Base-by-base conservation (phyloP, 1,139 yeast species). In the Arxiozyma bovina region DNA sequence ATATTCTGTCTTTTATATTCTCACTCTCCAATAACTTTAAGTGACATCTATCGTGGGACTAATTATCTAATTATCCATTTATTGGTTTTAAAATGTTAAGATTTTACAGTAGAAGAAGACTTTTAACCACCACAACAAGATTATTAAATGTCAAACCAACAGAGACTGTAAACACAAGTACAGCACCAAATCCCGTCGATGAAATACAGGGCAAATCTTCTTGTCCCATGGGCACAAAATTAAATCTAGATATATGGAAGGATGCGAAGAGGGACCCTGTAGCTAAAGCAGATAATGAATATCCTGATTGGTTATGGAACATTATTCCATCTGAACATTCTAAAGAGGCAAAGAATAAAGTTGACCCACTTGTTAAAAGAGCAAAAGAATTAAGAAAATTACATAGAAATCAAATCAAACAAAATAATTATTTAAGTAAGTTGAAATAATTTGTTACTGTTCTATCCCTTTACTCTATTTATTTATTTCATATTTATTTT, bases 261-360 rank as follows among this genome's bases (percentile, higher is more conserved):
- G 76, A 78, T 43, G 96, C 94, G 23, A 82, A 84, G 58, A 46
- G 40, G n/a, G 96, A 90, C 61, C 93, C 96, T n/a, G 83, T 89
- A 7, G 98, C 99, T 1, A 73, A 85, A 55, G 87, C 85, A 58
- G 98, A 93, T 67, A 74, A 77, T 45, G 96, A 91, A 64, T 93
- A 93, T 67, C 99, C 99, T 3, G 88, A 79, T 51, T 93, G 98
- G 98, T 78, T 93, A 56, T 93, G 99, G 99, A 81, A 78, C n/a
- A 76, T 88, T 58, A 46, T 46, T 11, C 49, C 49, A 21, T 78
- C 90, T 49, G 95, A 90, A 67, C 44, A 22, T 38, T 34, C 42
- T 21, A 25, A 5, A 21, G 49, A 22, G 6, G 18, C 18, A 12
- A 34, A 34, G 40, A 34, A 2, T 40, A 46, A 17, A 21, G 15